Base-by-base conservation (phyloP, 306 rosid genomes). In the Cajanus cajan region DNA sequence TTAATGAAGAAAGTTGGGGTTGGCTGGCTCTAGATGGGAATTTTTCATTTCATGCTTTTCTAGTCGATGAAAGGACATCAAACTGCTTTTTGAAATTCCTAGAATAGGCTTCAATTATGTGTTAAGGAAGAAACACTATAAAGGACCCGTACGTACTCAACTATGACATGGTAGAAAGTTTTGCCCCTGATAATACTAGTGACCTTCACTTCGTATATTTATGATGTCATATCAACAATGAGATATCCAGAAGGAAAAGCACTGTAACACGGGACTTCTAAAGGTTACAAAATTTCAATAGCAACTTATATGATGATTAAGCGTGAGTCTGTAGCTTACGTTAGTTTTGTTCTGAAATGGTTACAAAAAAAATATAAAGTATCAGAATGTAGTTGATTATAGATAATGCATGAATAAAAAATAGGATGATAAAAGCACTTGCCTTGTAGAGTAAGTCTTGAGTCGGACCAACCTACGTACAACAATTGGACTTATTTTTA, bases 91-190 rank as follows among this genome's bases (percentile, higher is more conserved):
- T 68, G 73, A 78, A 76, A 71, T 71, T 80, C 72, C 72, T 54
- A 76, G 68, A 76, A 78, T 78, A 78, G 81, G 52, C 47, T 62
- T 82, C 77, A 74, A 68, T 81, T 66, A 85, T 81, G 22, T 45
- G 2, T 7, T 24, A 41, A 70, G 51, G 13, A 16, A 76, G 37
- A 59, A 65, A 73, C 66, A 55, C 64, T 24, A 3, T 28, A 9
- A 64, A 28, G 37, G 14, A 67, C 31, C 58, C 50, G 59, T 45
- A 24, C 50, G 33, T 68, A 55, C 50, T 45, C 67, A 24, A 39
- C 55, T 11, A 1, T 77, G 55, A 57, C 64, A 31, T 10, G 36
- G 64, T 22, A 57, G 64, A 57, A n/a, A 39, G 34, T 10, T 31
- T 22, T 66, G 63, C 2, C 12, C 51, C 21, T 39, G 24, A 54